These are phyloP conservation scores for Akanthomyces lecanii DNA, from an alignment of 2,329 filamentous ascomycete species.

Conservation along the genomic window DNA sequence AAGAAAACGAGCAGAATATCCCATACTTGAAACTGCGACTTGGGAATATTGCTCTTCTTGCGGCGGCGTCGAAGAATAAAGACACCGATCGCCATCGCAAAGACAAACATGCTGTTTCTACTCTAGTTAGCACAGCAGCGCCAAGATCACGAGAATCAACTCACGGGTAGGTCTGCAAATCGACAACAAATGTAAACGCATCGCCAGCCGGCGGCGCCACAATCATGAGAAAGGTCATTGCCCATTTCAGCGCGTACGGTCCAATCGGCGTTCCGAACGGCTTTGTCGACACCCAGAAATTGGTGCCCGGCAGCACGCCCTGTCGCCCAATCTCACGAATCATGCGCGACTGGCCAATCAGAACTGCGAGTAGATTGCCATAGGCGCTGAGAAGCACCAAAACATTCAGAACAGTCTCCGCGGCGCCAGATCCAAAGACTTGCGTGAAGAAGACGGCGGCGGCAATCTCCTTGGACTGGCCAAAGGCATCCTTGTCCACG, in stretches of 20 bases:
- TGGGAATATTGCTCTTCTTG: constrained; percentile 43
- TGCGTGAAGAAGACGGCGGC: constrained; percentile 56
- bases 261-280: constrained; percentile 61
- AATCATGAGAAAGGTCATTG: constrained; percentile 56
- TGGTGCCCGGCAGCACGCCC: constrained; percentile 56
- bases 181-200: constrained; percentile 62
- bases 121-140: not conserved
- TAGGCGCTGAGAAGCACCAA: constrained; percentile 54
- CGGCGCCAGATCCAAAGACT: constrained; percentile 48
- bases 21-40: constrained; percentile 56
- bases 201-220: constrained; percentile 57
- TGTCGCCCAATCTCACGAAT: constrained; percentile 59
- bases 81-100: constrained; percentile 54
- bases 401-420: constrained; percentile 52
- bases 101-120: constrained; percentile 47
- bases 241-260: constrained; percentile 55
- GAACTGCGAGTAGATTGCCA: constrained; percentile 53
- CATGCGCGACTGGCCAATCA: constrained; percentile 51
- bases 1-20: constrained; percentile 54
- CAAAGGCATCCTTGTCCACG: constrained; percentile 51
- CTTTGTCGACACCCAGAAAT: constrained; percentile 58
- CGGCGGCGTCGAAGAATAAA: constrained; percentile 54
- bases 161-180: constrained; percentile 54
- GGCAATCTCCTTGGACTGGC: constrained; percentile 48
- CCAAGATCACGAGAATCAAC: not conserved